Evolutionary conservation across 73 alveolate genomes (phyloP).

Genomic region (Stentor coeruleus): DNA sequence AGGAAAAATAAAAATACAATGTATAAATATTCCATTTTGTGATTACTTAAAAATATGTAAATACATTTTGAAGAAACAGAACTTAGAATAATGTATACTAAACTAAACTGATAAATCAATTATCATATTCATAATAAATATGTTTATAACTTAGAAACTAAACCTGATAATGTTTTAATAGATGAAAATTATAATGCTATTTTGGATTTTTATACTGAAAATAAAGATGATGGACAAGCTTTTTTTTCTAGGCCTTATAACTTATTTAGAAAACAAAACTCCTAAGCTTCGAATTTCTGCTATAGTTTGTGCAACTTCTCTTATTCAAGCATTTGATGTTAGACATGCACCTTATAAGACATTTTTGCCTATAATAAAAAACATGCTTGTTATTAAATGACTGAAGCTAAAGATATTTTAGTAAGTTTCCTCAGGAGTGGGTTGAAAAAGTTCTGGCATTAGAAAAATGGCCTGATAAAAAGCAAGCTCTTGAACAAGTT

Average conservation of each 20-base stretch:
- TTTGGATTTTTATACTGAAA: not conserved
- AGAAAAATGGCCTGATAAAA: constrained; percentile 18
- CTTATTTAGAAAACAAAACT: not conserved
- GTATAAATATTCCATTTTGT: too few relatives aligned
- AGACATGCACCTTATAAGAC: not conserved
- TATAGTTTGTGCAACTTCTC: not conserved
- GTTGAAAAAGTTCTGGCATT: not conserved
- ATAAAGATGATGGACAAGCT: not conserved
- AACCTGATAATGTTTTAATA: too few relatives aligned
- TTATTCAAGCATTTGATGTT: not conserved
- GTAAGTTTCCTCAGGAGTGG: not conserved
- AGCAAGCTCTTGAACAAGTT: not conserved
- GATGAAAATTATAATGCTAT: too few relatives aligned
- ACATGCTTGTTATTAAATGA: not conserved
- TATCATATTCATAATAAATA: too few relatives aligned
- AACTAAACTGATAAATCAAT: too few relatives aligned
- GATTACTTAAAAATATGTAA: too few relatives aligned
- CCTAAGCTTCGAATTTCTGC: not conserved
- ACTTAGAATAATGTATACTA: too few relatives aligned
- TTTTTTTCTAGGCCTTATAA: not conserved
- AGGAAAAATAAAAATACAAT: too few relatives aligned
- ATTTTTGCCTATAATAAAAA: not conserved
- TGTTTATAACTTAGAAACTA: too few relatives aligned
- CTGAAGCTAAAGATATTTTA: not conserved
- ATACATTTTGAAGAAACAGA: too few relatives aligned